These are phyloP conservation scores for Citrus cavaleriei DNA, from an alignment of 345 rosid species.

Conservation along the genomic window DNA sequence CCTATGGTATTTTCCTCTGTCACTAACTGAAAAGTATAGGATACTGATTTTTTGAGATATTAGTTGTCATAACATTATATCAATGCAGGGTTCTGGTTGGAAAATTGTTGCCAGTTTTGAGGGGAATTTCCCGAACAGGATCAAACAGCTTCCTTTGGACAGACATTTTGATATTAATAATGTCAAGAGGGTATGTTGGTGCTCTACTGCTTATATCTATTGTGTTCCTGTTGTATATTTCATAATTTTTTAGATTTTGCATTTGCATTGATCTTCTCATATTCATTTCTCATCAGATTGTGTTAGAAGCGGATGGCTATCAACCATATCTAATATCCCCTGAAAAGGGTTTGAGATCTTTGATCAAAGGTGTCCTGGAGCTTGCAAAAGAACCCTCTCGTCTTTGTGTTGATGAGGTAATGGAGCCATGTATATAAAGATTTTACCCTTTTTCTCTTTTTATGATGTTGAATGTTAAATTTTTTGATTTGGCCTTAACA, in stretches of 20 bases:
- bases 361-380: conserved; percentile 72
- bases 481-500: neutral
- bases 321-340: conserved; percentile 89
- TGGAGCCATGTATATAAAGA: neutral
- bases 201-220: neutral
- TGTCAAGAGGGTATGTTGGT: conserved; percentile 32
- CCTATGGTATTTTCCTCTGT: neutral
- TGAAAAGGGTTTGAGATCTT: conserved; percentile 75
- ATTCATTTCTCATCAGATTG: conserved; percentile 42
- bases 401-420: conserved; percentile 80
- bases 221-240: neutral
- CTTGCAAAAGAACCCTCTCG: conserved; percentile 77
- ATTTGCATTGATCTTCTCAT: neutral
- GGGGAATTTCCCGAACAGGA: conserved; percentile 88
- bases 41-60: neutral
- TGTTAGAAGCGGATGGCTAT: conserved; percentile 83
- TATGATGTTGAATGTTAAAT: neutral
- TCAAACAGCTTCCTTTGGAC: conserved; percentile 97
- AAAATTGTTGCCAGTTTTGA: conserved; percentile 97
- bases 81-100: conserved; percentile 94
- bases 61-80: neutral
- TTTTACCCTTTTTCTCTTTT: neutral
- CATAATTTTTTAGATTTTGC: conserved; percentile 2
- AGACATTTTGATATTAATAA: conserved; percentile 92
- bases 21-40: neutral